Base-by-base conservation (phyloP, 169 alveolate genomes). In the Eimeria mitis region DNA sequence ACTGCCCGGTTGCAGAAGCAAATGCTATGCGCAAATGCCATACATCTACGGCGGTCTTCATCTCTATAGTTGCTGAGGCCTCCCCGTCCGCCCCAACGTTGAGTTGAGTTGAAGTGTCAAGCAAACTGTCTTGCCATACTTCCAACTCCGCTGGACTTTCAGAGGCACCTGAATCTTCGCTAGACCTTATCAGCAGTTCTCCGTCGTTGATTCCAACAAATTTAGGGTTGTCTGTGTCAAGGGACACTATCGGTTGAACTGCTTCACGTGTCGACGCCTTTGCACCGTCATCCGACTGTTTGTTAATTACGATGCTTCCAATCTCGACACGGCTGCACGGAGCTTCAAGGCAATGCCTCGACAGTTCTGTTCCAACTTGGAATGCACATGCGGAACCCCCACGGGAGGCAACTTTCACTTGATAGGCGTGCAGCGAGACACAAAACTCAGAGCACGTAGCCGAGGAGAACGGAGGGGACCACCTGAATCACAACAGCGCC, bases 401-500 rank as follows among this genome's bases (percentile, higher is more conserved):
- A 40, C 81, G 76, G 31, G 92, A 31, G 2, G 92, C 92, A 59
- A 63, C 70, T 61, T 63, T 85, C 44, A 85, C 92, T 40, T 63
- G 92, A 71, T 85, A 85, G 8, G 63, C 76, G 42, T 85, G 92
- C 34, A 85, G 81, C 19, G 92, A 85, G 59, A 85, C 92, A 31
- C 92, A 85, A 61, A 85, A 85, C 59, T 85, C 81, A 28, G 92
- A 85, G 81, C 92, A 85, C 23, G 76, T 85, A n/a, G 81, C 92
- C 16, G 92, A 59, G 25, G 92, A 61, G 3, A 85, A 63, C 47
- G 92, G 71, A 63, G 92, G 92, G 28, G 59, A 56, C 92, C 92
- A 85, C 92, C 92, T 85, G 92, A 25, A 31, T 6, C 76, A 63
- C 65, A 85, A 28, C 19, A 61, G 49, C 92, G 63, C 42, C 81